Conservation (phyloP, 805 yeast genomes). For the Ascoidea asiatica region DNA sequence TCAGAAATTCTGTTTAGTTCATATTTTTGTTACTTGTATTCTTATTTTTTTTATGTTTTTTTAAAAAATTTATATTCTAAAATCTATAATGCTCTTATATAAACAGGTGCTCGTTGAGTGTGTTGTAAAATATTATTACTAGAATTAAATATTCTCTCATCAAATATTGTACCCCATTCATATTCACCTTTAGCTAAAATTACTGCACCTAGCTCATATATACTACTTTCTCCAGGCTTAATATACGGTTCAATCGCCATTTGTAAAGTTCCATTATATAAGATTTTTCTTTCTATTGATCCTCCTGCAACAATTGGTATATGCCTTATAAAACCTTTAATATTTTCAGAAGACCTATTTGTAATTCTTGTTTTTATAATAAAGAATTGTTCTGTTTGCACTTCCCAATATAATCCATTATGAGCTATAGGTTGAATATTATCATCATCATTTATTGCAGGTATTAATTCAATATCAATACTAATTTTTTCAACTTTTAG, state of each 20-base stretch:
- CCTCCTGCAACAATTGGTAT: slow-evolving; percentile 26
- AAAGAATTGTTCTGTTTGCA: slow-evolving; percentile 35
- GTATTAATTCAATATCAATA: slow-evolving; percentile 22
- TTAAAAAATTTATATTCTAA: no score
- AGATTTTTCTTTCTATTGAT: slow-evolving; percentile 39
- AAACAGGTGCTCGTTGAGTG: slow-evolving; percentile 24
- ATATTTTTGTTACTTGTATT: no score
- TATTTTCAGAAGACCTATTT: slow-evolving; percentile 28
- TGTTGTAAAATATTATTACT: slow-evolving; percentile 20
- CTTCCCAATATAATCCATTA: slow-evolving; percentile 18
- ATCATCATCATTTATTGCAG: slow-evolving; percentile 8
- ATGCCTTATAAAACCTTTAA: slow-evolving; percentile 49
- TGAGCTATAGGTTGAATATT: slow-evolving; percentile 6
- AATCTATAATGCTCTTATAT: slow-evolving; percentile 14
- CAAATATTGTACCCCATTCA: slow-evolving; percentile 63
- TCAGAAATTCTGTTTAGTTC: no score
- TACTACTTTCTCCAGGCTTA: slow-evolving; percentile 26
- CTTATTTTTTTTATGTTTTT: no score
- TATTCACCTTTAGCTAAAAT: slow-evolving; percentile 68
- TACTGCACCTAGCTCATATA: slow-evolving; percentile 39
- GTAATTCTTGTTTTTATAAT: slow-evolving; percentile 32
- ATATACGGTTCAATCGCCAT: slow-evolving; percentile 29
- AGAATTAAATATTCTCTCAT: slow-evolving; percentile 21
- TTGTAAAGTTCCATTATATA: slow-evolving; percentile 66
- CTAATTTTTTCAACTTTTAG: slow-evolving; percentile 36